These are phyloP conservation scores for Amanita polypyramis DNA, from an alignment of 768 basidiomycete genomes.

Conservation along the genomic window DNA sequence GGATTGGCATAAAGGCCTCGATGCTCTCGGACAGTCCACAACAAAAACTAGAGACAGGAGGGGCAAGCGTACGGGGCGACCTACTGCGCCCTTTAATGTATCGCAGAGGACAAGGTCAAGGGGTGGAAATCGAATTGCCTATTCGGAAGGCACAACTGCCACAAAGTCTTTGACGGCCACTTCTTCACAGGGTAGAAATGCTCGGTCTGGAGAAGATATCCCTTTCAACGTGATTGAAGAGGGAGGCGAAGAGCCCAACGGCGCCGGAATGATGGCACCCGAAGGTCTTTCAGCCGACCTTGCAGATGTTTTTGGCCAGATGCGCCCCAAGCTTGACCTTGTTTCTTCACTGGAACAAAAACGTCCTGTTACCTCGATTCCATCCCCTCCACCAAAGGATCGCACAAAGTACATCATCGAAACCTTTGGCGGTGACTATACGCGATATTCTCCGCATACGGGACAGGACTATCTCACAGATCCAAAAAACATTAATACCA, in stretches of 20 bases:
- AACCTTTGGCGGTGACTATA: conserved; percentile 38
- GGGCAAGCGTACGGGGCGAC: no score
- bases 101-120: neutral
- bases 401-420: conserved; percentile 22
- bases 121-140: neutral
- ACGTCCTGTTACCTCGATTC: neutral
- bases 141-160: neutral
- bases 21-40: conserved; percentile 1
- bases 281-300: conserved; percentile 16
- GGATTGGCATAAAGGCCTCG: neutral
- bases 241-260: conserved; percentile 13
- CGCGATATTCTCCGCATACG: conserved; percentile 26
- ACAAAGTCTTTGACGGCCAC: neutral
- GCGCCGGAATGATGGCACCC: conserved; percentile 16
- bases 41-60: neutral
- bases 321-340: conserved; percentile 1
- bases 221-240: conserved; percentile 13
- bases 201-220: neutral
- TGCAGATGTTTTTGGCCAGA: conserved; percentile 14
- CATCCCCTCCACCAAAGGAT: neutral
- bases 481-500: conserved; percentile 25
- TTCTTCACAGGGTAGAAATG: neutral
- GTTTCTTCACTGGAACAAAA: conserved; percentile 10
- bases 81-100: neutral
- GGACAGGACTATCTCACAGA: conserved; percentile 18